A percentile compares a stretch with the other conserved stretches of the same genome.
phyloP scores from a whole-genome alignment of 345 rosid species.

The Brassica napus region DNA sequence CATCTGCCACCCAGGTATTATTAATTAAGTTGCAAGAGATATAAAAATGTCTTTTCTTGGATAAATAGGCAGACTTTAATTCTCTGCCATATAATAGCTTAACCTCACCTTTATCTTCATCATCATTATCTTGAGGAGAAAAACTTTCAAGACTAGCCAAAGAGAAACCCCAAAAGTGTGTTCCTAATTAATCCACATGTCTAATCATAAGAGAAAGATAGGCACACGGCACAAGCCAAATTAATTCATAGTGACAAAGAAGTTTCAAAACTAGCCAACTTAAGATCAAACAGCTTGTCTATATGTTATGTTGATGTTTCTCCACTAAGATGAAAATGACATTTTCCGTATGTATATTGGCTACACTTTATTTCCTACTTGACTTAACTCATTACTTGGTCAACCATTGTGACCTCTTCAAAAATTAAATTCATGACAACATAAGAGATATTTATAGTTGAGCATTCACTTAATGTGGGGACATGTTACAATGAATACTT shows the following conservation, averaged over 20 bases:
- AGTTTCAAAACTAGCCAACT: background rate
- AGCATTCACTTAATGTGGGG: slow-evolving; percentile 26
- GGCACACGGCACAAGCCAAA: slow-evolving; percentile 13
- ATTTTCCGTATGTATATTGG: background rate
- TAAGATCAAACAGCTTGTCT: background rate
- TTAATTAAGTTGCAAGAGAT: too few relatives aligned
- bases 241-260: background rate
- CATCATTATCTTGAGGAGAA: slow-evolving; percentile 12
- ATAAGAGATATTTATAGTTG: background rate
- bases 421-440: background rate
- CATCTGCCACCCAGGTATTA: too few relatives aligned
- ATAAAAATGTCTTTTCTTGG: background rate
- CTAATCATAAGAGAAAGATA: slow-evolving; percentile 23
- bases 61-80: background rate
- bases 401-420: slow-evolving; percentile 14
- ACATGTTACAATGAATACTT: slow-evolving; percentile 1
- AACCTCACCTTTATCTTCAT: background rate
- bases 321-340: background rate
- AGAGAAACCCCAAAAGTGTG: background rate
- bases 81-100: slow-evolving; percentile 7
- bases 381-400: slow-evolving; percentile 5
- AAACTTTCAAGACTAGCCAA: background rate
- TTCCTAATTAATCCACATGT: slow-evolving; percentile 16
- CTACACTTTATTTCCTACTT: background rate
- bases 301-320: slow-evolving; percentile 4